These are phyloP conservation scores for Thermochaetoides thermophila DNA, from an alignment of 495 filamentous ascomycete genomes.

Conservation along the genomic window DNA sequence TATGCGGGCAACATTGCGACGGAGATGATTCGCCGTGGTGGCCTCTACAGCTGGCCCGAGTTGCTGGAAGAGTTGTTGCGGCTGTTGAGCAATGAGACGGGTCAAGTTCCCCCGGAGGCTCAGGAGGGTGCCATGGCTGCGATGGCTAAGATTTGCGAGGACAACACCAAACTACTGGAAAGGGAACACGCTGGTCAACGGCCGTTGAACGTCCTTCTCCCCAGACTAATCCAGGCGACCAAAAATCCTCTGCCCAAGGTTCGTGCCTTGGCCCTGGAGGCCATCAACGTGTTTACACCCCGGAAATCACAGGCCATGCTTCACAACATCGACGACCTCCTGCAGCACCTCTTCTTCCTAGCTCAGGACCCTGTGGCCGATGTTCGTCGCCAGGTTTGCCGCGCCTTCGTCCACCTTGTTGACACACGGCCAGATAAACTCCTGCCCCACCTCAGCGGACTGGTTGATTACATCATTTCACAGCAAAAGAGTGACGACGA, in stretches of 20 bases:
- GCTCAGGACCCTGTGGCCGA: conserved; percentile 59
- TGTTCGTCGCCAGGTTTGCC: conserved; percentile 81
- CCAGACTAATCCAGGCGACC: conserved; percentile 80
- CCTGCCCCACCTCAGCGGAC: conserved; percentile 68
- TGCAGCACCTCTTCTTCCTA: conserved; percentile 69
- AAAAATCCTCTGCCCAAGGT: conserved; percentile 57
- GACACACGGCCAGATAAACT: conserved; percentile 85
- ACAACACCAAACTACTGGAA: conserved; percentile 78
- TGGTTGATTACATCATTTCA: conserved; percentile 83
- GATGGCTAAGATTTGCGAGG: conserved; percentile 88
- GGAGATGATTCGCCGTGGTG: conserved; percentile 75
- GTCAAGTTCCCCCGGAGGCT: conserved; percentile 47
- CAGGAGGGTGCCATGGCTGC: conserved; percentile 93
- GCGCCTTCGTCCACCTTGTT: conserved; percentile 81
- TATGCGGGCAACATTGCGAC: conserved; percentile 90
- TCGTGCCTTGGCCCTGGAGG: conserved; percentile 59
- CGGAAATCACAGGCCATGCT: conserved; percentile 65
- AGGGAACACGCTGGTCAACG: conserved; percentile 72
- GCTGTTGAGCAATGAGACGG: conserved; percentile 56
- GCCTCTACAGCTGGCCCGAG: conserved; percentile 83
- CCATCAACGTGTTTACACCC: conserved; percentile 82
- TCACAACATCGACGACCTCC: conserved; percentile 58
- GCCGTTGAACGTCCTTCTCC: conserved; percentile 77
- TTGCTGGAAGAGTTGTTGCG: conserved; percentile 65
- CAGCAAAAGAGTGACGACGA: conserved; percentile 85